Evolutionary conservation across 2,329 filamentous ascomycete genomes (phyloP).

Genomic region (Neopestalotiopsis clavispora): DNA sequence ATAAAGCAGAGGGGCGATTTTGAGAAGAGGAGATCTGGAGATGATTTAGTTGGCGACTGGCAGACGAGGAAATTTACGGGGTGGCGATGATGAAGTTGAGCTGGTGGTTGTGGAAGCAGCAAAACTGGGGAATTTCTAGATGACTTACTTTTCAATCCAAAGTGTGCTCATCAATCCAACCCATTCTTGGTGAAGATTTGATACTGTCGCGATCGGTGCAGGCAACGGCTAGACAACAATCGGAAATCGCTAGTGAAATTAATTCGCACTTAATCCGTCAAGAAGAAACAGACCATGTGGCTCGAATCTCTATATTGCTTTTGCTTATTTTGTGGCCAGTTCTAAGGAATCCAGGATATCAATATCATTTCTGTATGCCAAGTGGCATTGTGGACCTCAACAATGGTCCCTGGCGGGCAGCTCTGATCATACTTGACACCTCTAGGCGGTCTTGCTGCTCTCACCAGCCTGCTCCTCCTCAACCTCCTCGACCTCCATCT

Average conservation of each 20-base stretch:
- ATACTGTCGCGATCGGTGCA: too few species aligned
- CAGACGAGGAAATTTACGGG: too few species aligned
- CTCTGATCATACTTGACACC: too few species aligned
- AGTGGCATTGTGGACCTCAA: not conserved
- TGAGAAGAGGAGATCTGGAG: not conserved
- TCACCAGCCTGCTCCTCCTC: not conserved
- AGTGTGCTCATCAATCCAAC: not conserved
- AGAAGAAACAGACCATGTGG: not conserved
- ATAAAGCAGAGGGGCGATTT: not conserved
- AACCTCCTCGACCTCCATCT: slow-evolving; percentile 27
- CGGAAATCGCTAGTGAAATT: not conserved
- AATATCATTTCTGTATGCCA: not conserved
- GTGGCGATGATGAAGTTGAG: not conserved
- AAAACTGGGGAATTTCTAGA: not conserved
- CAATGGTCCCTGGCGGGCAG: too few species aligned
- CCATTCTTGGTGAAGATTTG: too few species aligned
- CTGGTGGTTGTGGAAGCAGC: not conserved
- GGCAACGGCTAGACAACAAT: too few species aligned
- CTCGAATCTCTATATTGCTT: not conserved
- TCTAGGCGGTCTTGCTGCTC: not conserved
- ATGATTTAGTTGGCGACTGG: not conserved
- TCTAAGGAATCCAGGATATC: not conserved
- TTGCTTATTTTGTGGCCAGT: not conserved
- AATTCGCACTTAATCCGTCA: too few species aligned
- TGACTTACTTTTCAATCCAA: not conserved